Evolutionary conservation across 352 stramenopile species (phyloP).

Genomic region (Globisporangium emineosum): DNA sequence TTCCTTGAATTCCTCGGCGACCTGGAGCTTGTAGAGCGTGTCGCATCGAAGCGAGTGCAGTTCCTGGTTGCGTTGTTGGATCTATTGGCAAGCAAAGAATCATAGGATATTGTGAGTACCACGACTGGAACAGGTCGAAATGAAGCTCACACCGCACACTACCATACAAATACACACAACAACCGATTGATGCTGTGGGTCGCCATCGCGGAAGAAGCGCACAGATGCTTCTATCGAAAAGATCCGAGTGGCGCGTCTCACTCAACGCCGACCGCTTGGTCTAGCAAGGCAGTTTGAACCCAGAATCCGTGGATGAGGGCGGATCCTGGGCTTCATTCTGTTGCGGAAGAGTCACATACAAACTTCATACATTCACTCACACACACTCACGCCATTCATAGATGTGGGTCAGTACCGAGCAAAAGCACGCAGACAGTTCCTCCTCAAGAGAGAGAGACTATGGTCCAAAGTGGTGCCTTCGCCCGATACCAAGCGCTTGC

Average conservation of each 20-base stretch:
- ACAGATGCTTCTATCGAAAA: neutral
- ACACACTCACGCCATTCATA: neutral
- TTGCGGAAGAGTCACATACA: neutral
- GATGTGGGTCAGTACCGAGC: neutral
- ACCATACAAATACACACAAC: neutral
- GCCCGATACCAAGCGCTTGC: neutral
- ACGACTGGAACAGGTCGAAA: neutral
- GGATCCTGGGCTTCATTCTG: neutral
- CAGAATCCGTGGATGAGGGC: neutral
- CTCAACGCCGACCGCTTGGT: neutral
- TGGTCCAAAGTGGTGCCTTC: neutral
- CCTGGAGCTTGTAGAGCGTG: constrained; percentile 59
- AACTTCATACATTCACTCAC: neutral
- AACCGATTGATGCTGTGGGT: neutral
- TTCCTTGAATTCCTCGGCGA: constrained; percentile 95
- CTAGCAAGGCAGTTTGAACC: neutral
- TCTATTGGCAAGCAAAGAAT: neutral
- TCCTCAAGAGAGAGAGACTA: neutral
- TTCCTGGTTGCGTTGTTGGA: neutral
- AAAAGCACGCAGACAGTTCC: neutral
- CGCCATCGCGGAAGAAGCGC: neutral
- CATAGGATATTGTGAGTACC: neutral
- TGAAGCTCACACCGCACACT: neutral
- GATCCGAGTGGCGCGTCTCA: neutral
- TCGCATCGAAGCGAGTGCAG: neutral